These are phyloP conservation scores for Phytophthora lateralis DNA, from an alignment of 352 stramenopile genomes.

Conservation along the genomic window DNA sequence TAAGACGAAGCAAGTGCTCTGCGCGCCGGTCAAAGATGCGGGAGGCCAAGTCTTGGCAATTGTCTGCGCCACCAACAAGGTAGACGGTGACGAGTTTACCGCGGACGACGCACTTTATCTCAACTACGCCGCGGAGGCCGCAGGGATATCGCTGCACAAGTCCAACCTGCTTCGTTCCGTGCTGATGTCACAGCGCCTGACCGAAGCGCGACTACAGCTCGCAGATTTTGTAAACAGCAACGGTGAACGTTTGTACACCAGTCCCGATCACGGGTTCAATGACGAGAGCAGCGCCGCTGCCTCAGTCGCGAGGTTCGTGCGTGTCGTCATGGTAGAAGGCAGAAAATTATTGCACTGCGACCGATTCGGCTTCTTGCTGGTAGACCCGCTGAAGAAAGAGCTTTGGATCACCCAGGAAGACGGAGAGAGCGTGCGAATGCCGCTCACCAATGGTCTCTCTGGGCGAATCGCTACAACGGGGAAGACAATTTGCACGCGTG, in stretches of 20 bases:
- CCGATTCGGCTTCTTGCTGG: slow-evolving; percentile 65
- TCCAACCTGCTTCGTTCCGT: slow-evolving; percentile 65
- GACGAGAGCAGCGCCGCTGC: slow-evolving; percentile 55
- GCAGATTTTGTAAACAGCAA: slow-evolving; percentile 64
- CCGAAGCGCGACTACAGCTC: slow-evolving; percentile 63
- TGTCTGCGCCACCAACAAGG: slow-evolving; percentile 74
- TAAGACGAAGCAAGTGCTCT: slow-evolving; percentile 62
- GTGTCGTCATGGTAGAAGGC: slow-evolving; percentile 60
- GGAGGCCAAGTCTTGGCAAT: slow-evolving; percentile 61
- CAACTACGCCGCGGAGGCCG: slow-evolving; percentile 74
- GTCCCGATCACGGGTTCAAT: slow-evolving; percentile 23
- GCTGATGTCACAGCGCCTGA: slow-evolving; percentile 68
- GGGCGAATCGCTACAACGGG: slow-evolving; percentile 58
- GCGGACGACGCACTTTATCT: slow-evolving; percentile 73
- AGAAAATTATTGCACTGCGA: slow-evolving; percentile 64
- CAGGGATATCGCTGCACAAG: slow-evolving; percentile 78
- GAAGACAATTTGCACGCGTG: slow-evolving; percentile 51
- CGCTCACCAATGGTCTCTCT: slow-evolving; percentile 68
- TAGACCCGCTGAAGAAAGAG: slow-evolving; percentile 73
- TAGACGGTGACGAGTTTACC: slow-evolving; percentile 69
- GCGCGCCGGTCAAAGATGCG: slow-evolving; percentile 60
- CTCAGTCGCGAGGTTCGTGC: slow-evolving; percentile 58
- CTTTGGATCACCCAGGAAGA: slow-evolving; percentile 71
- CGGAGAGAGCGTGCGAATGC: slow-evolving; percentile 59
- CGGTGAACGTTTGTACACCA: slow-evolving; percentile 30